phyloP scores from a whole-genome alignment of 805 yeast species.

The Ogataea salicorniae region DNA sequence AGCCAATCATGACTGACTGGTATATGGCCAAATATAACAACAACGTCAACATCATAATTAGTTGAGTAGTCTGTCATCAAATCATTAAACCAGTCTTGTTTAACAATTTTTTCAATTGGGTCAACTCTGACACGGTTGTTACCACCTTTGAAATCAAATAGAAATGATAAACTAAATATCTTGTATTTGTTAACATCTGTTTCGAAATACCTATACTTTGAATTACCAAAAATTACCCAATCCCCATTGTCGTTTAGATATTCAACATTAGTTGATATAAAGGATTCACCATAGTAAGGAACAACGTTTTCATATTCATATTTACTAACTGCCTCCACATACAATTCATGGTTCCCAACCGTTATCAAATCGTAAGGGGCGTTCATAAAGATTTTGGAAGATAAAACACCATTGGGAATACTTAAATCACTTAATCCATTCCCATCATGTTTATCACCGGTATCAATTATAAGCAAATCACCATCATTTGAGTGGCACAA shows the following conservation, averaged over 20 bases:
- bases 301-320: constrained; percentile 63
- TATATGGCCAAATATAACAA: constrained; percentile 74
- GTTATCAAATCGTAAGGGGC: constrained; percentile 75
- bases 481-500: constrained; percentile 31
- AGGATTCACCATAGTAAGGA: constrained; percentile 54
- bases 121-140: constrained; percentile 61
- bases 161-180: constrained; percentile 68
- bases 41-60: constrained; percentile 47
- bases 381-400: constrained; percentile 58
- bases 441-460: constrained; percentile 95
- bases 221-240: constrained; percentile 62
- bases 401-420: constrained; percentile 58
- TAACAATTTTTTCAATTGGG: constrained; percentile 48
- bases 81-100: constrained; percentile 62
- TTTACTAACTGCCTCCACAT: constrained; percentile 55
- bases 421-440: constrained; percentile 86
- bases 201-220: constrained; percentile 55
- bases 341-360: constrained; percentile 89
- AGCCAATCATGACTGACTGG: constrained; percentile 58
- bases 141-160: constrained; percentile 66
- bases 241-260: constrained; percentile 38
- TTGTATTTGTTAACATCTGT: constrained; percentile 50
- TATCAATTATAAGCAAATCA: constrained; percentile 73
- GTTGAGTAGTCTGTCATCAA: constrained; percentile 30
- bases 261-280: constrained; percentile 71